Evolutionary conservation across 768 basidiomycete species (phyloP).

Genomic region (Rubroboletus pulcherrimus): DNA sequence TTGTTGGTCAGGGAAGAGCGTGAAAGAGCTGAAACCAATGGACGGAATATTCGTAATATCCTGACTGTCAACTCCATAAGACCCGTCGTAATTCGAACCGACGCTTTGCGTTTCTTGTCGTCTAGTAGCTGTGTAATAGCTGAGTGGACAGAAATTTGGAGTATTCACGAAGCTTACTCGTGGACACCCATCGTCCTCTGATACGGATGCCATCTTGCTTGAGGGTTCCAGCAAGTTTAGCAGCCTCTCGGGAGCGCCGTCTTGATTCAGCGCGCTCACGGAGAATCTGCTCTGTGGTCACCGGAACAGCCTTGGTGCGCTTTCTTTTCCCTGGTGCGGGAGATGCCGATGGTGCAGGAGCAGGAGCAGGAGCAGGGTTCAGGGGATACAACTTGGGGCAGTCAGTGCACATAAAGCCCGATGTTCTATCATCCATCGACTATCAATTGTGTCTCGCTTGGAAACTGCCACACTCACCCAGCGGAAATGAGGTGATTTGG

Average conservation of each 20-base stretch:
- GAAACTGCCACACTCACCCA: conserved; percentile 40
- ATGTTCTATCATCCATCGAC: conserved; percentile 32
- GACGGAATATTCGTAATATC: conserved; percentile 56
- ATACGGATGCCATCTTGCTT: conserved; percentile 43
- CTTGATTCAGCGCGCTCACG: conserved; percentile 45
- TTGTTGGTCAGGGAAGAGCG: conserved; percentile 67
- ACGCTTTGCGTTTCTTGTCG: conserved; percentile 42
- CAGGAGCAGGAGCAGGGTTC: conserved; percentile 27
- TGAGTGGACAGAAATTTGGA: background rate
- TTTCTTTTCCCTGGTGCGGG: conserved; percentile 38
- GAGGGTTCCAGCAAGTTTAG: conserved; percentile 32
- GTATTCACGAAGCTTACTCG: conserved; percentile 35
- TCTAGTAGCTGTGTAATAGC: conserved; percentile 38
- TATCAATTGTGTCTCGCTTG: background rate
- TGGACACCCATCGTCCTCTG: conserved; percentile 58
- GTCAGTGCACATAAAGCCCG: conserved; percentile 56
- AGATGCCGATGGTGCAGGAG: conserved; percentile 40
- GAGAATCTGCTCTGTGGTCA: conserved; percentile 46
- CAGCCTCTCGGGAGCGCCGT: conserved; percentile 41
- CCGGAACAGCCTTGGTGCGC: conserved; percentile 35
- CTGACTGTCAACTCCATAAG: conserved; percentile 63
- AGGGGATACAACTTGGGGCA: conserved; percentile 55
- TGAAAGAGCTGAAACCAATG: conserved; percentile 58
- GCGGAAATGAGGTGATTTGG: conserved; percentile 62
- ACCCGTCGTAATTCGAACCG: conserved; percentile 57